Evolutionary conservation across 768 basidiomycete species (phyloP), one percentile per base, ranked within the genome.

Genomic region (Russula foetens): DNA sequence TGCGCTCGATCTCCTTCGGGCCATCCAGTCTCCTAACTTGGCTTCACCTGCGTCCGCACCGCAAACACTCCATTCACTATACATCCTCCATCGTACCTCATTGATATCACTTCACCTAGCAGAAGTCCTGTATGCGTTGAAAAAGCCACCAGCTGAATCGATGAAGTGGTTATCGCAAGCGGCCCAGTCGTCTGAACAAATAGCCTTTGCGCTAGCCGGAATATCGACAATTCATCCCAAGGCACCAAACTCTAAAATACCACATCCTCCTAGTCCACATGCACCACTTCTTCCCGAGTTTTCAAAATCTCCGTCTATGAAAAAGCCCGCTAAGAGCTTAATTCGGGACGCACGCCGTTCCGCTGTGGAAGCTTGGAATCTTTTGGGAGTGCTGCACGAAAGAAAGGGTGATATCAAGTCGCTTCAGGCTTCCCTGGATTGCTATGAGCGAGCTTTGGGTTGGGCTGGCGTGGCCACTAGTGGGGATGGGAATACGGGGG

Each of bases 321-420:
- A 72, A 56, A 77, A 75, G 56, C 80, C 82, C 7, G 86, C 89
- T 28, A 71, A 67, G 46, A 75, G 75, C 53, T 72, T 90, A 17
- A 76, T 90, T 55, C 82, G 84, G 29, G 86, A 90, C 68, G 80
- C 89, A 19, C 79, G 85, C 17, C 76, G 86, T 47, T 82, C 85
- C 28, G 84, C 87, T 17, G 84, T 85, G 0, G 85, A 89, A 70
- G 82, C 87, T 6, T 90, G 87, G 86, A 85, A 82, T 67, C 73
- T 90, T 62, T 75, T 84, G 70, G 89, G 89, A 14, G 73, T 88
- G 43, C 72, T 91, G 8, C 75, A 77, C n/a, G 85, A 89, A 66
- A 62, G 71, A 48, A 57, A 59, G 28, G 64, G 63, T n/a, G 69
- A 70, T 58, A 52, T 64, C 7, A 69, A 69, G 8, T 68, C 73